Evolutionary conservation across 2,329 filamentous ascomycete species (phyloP), one percentile per base, ranked within the genome.

Genomic region (Aspergillus floridensis): DNA sequence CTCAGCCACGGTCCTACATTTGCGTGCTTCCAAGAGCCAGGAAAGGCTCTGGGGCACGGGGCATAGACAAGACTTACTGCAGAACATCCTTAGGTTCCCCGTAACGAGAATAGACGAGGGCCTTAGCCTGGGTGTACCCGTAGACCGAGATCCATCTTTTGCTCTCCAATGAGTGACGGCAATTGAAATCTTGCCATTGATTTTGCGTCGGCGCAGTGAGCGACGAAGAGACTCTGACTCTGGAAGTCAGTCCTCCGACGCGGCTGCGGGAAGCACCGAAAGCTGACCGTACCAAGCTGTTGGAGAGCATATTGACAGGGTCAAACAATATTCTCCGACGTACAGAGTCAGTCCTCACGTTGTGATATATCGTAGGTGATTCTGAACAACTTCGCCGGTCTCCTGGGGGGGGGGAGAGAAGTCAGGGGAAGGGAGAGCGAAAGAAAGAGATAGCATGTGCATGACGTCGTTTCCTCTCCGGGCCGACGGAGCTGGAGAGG

Each of bases 71-170:
- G 16, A 61, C 66, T 53, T 70, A 80, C 77, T 68, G 72, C 31
- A 82, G 65, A 35, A 81, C 79, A 69, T 81, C 79, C 61, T 79
- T 76, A 2, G 80, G 79, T 56, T 80, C 78, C 47, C 80, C 80
- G 57, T 81, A 78, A 68, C 78, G 77, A 24, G 76, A 76, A 62
- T 81, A 81, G 1, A 81, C 71, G 21, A 82, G 71, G 7, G 79
- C 77, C 66, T 81, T 81, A 3, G 80, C 74, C 63, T 82, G 80
- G 6, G 76, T 80, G 65, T 82, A 81, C 51, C 80, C 80, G 56
- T 81, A 82, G 22, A 76, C 75, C 41, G 79, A 79, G 52, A 81
- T 74, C 59, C 68, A 71, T 57, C 79, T 72, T 58, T 71, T 70
- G 53, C 63, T 65, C 24, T 66, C 63, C 12, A 69, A 49, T 58